These are phyloP conservation scores for Acanthamoeba lenticulata DNA, from an alignment of 208 protist genomes.

Conservation along the genomic window DNA sequence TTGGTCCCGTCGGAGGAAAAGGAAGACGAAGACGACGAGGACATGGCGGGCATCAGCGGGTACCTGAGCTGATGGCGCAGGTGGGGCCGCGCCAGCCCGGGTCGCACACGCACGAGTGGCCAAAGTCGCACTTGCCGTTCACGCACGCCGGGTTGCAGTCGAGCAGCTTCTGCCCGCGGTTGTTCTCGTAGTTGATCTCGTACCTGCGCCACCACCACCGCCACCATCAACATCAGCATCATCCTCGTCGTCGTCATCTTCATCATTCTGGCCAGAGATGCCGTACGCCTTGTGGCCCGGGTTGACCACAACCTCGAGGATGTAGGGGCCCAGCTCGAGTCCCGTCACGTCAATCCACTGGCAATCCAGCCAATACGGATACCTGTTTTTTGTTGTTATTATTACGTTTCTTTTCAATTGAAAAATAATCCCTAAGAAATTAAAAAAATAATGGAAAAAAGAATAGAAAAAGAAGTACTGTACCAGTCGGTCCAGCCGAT, in stretches of 20 bases:
- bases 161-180: neutral
- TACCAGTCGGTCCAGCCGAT: slow-evolving; percentile 56
- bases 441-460: too few species aligned
- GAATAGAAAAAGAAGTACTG: too few species aligned
- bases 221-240: too few species aligned
- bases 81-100: neutral
- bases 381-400: too few species aligned
- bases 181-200: slow-evolving; percentile 59
- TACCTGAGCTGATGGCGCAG: neutral
- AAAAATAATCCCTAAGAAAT: too few species aligned
- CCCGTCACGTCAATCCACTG: slow-evolving; percentile 66
- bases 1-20: too few species aligned
- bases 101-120: slow-evolving; percentile 58
- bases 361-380: slow-evolving; percentile 67
- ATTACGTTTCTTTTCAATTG: too few species aligned
- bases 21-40: too few species aligned
- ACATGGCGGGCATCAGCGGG: too few species aligned
- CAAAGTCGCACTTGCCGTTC: slow-evolving; percentile 59
- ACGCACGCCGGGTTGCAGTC: neutral
- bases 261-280: neutral
- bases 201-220: neutral
- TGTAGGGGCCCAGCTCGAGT: slow-evolving; percentile 34
- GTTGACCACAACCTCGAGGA: slow-evolving; percentile 45
- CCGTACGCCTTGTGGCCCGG: neutral
- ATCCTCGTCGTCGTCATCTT: too few species aligned